Percentiles rank a stretch among this genome's conserved stretches.
phyloP scores from a whole-genome alignment of 2,329 filamentous ascomycete species.

The Lachnellula subtilissima region DNA sequence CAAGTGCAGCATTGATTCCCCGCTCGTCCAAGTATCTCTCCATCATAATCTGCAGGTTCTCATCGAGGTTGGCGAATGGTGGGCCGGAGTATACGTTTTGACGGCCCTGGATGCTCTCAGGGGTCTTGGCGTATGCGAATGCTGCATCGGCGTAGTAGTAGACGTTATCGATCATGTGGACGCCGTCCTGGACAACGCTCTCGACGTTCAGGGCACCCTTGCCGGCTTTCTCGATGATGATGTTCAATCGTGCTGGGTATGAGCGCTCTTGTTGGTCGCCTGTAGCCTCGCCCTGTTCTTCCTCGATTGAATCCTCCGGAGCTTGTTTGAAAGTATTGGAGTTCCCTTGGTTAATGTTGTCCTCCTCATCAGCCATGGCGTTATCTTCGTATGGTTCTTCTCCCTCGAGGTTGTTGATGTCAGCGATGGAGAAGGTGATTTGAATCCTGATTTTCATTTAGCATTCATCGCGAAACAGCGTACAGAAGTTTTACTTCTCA shows the following conservation, averaged over 20 bases:
- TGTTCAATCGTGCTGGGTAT: constrained; percentile 77
- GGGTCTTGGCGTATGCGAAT: constrained; percentile 68
- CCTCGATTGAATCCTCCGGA: constrained; percentile 51
- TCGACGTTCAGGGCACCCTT: constrained; percentile 85
- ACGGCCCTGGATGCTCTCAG: constrained; percentile 72
- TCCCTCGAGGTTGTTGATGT: constrained; percentile 64
- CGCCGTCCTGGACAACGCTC: constrained; percentile 77
- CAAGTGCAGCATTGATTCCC: constrained; percentile 80
- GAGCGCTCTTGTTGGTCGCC: constrained; percentile 47
- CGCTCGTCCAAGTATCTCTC: constrained; percentile 94
- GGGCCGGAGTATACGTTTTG: constrained; percentile 83
- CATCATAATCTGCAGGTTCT: constrained; percentile 87
- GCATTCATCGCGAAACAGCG: constrained; percentile 25
- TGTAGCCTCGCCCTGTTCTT: constrained; percentile 51
- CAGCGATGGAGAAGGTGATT: constrained; percentile 78
- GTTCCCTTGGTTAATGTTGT: constrained; percentile 44
- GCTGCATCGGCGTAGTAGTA: constrained; percentile 78
- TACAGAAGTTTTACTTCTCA: constrained; percentile 63
- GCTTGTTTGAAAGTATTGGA: constrained; percentile 52
- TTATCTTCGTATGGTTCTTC: constrained; percentile 54
- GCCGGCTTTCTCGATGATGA: constrained; percentile 82
- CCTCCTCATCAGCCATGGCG: constrained; percentile 49
- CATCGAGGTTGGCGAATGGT: constrained; percentile 88
- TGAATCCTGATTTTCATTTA: constrained; percentile 54
- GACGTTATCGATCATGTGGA: constrained; percentile 84